Evolutionary conservation across 116 monocot species (phyloP).

Genomic region (Trichopus zeylanicus): DNA sequence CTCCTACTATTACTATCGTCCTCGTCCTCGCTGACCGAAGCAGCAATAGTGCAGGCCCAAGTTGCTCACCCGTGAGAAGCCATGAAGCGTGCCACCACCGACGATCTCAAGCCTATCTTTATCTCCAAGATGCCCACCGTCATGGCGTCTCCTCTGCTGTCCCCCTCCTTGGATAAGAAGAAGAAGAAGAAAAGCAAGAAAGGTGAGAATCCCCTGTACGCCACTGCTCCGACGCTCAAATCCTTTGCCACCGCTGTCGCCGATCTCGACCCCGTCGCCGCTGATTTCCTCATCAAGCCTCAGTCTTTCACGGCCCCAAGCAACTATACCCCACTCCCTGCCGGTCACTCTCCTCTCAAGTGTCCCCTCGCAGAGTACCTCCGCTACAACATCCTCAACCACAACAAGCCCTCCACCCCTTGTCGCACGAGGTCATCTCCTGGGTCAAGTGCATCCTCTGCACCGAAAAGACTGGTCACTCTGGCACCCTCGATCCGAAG

Average conservation of each 20-base stretch:
- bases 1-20: too few species aligned
- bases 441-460: conserved; percentile 88
- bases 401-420: conserved; percentile 88
- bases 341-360: too few species aligned
- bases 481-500: conserved; percentile 88
- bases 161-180: neutral
- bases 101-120: too few species aligned
- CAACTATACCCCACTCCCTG: conserved; percentile 83
- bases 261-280: neutral
- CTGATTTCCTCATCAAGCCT: conserved; percentile 59
- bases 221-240: too few species aligned
- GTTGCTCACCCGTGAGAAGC: too few species aligned
- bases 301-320: conserved; percentile 52
- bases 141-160: neutral
- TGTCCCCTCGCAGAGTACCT: too few species aligned
- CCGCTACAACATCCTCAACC: too few species aligned
- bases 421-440: conserved; percentile 92
- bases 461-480: conserved; percentile 84
- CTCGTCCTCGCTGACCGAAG: too few species aligned
- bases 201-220: neutral
- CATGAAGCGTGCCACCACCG: too few species aligned
- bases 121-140: neutral
- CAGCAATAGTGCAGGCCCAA: too few species aligned
- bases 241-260: neutral
- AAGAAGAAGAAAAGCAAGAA: neutral